Conservation (phyloP, 768 basidiomycete species). For the Termitomyces sp. region DNA sequence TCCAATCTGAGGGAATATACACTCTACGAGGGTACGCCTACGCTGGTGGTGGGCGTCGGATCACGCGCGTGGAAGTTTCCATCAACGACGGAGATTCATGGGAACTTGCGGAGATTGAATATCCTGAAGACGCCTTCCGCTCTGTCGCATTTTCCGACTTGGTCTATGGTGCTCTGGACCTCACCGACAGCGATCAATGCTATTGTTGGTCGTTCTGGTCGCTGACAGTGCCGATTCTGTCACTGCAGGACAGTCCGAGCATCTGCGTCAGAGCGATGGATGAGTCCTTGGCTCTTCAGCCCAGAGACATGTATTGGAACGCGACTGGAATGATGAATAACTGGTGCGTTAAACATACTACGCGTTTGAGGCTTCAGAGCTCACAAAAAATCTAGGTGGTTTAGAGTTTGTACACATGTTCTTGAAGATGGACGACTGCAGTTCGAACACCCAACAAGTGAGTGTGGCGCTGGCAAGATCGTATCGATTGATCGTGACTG, state of each 20-base stretch:
- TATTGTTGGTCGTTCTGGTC: slow-evolving; percentile 68
- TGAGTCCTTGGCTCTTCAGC: slow-evolving; percentile 49
- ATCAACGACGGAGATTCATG: slow-evolving; percentile 52
- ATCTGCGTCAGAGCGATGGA: slow-evolving; percentile 57
- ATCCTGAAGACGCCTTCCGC: slow-evolving; percentile 54
- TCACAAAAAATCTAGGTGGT: slow-evolving; percentile 43
- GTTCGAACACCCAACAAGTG: slow-evolving; percentile 59
- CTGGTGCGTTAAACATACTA: slow-evolving; percentile 37
- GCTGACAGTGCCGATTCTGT: slow-evolving; percentile 32
- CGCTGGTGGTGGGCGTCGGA: slow-evolving; percentile 53
- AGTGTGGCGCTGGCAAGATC: not conserved
- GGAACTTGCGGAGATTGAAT: slow-evolving; percentile 36
- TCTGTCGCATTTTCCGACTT: slow-evolving; percentile 31
- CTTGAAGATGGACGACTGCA: slow-evolving; percentile 31
- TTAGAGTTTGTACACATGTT: slow-evolving; percentile 48
- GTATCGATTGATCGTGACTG: not conserved
- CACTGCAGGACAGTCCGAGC: slow-evolving; percentile 32
- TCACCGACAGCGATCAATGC: slow-evolving; percentile 47
- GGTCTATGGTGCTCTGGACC: slow-evolving; percentile 49
- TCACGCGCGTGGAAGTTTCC: slow-evolving; percentile 58
- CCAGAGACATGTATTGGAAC: slow-evolving; percentile 58
- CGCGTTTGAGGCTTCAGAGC: not conserved
- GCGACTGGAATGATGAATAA: slow-evolving; percentile 65
- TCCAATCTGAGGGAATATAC: slow-evolving; percentile 30
- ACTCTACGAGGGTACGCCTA: slow-evolving; percentile 58